Conservation (phyloP, 345 rosid species). For the Sonneratia caseolaris region DNA sequence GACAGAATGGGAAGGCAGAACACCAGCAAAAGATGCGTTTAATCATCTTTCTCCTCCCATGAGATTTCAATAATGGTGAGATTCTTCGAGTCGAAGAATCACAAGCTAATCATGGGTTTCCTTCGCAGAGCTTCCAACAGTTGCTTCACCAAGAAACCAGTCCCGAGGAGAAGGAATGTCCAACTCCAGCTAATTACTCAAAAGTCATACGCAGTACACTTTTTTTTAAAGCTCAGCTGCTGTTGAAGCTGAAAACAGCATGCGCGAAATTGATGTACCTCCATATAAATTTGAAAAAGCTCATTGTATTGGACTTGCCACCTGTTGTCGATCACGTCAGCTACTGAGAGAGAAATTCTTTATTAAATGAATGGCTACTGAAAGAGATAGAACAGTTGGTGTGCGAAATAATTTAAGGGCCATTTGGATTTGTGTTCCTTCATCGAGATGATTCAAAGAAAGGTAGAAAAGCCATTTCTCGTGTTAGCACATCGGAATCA, state of each 20-base stretch:
- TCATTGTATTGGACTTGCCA: not conserved
- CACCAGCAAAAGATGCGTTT: conserved; percentile 5
- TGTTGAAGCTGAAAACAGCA: not conserved
- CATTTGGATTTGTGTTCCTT: too few relatives aligned
- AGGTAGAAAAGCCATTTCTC: not conserved
- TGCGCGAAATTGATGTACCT: not conserved
- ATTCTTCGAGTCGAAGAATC: not conserved
- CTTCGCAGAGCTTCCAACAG: not conserved
- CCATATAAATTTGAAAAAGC: not conserved
- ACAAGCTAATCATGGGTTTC: not conserved
- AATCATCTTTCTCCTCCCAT: not conserved
- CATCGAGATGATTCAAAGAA: too few relatives aligned
- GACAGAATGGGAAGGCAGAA: not conserved
- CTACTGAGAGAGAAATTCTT: too few relatives aligned
- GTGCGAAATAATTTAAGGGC: too few relatives aligned
- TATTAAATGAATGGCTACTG: too few relatives aligned
- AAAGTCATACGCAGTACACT: too few relatives aligned
- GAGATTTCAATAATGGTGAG: too few relatives aligned
- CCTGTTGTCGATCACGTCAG: not conserved
- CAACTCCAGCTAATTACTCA: not conserved
- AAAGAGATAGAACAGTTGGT: too few relatives aligned
- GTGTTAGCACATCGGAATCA: too few relatives aligned
- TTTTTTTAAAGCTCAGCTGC: not conserved
- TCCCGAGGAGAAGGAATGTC: too few relatives aligned
- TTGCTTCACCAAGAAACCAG: not conserved